These are phyloP conservation scores for Lepidium campestre DNA, from an alignment of 441 rosid genomes.

Conservation along the genomic window DNA sequence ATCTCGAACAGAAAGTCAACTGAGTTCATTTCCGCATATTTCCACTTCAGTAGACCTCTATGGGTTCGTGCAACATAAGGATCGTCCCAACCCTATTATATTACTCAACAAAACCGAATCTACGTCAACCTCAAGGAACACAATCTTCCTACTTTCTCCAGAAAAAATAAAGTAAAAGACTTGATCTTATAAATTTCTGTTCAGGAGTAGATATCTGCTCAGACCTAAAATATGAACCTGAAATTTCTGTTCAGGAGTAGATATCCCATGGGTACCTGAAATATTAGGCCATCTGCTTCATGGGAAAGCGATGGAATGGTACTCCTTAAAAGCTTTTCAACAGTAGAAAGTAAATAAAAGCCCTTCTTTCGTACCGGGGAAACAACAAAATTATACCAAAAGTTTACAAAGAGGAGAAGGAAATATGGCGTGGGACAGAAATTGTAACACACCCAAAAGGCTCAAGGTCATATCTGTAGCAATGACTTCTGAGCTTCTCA, in stretches of 20 bases:
- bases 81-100: constrained; percentile 92
- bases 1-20: constrained; percentile 90
- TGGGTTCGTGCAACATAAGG: constrained; percentile 92
- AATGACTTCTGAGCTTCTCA: constrained; percentile 54
- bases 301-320: constrained; percentile 84
- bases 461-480: constrained; percentile 84
- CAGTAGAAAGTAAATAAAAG: constrained; percentile 85
- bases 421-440: neutral
- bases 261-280: constrained; percentile 60
- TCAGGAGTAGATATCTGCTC: neutral
- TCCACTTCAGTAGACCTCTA: constrained; percentile 95
- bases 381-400: constrained; percentile 4
- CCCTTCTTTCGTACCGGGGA: constrained; percentile 80
- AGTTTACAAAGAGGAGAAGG: neutral
- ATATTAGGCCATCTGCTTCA: constrained; percentile 94
- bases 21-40: constrained; percentile 86
- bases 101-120: neutral
- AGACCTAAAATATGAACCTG: neutral
- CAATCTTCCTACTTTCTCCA: neutral
- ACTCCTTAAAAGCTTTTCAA: constrained; percentile 63
- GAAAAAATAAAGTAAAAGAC: neutral
- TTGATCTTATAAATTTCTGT: neutral
- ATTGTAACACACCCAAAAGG: constrained; percentile 72
- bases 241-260: too few relatives aligned
- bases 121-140: neutral